Conservation (phyloP, 345 rosid genomes). For the Hibiscus syriacus region DNA sequence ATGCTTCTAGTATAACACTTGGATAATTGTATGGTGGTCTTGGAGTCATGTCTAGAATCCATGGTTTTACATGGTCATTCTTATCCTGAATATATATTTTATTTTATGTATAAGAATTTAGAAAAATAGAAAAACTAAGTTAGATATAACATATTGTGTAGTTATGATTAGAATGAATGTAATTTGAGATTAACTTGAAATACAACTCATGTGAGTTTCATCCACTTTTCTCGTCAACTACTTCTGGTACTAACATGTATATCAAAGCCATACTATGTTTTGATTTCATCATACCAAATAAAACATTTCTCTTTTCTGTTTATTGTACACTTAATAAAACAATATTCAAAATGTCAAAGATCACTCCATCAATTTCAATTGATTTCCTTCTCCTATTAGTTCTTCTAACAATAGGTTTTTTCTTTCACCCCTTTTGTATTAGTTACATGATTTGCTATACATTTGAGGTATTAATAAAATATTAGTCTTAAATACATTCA, state of each 20-base stretch:
- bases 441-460: neutral
- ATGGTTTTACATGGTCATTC: too few species aligned
- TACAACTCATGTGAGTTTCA: neutral
- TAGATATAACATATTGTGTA: too few species aligned
- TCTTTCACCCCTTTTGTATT: neutral
- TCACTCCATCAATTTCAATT: neutral
- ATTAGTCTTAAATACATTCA: too few species aligned
- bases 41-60: too few species aligned
- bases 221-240: neutral
- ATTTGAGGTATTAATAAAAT: too few species aligned
- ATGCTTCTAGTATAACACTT: too few species aligned
- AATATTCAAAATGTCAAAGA: neutral
- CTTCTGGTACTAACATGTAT: neutral
- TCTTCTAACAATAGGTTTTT: conserved; percentile 4
- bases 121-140: too few species aligned
- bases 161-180: neutral
- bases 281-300: neutral
- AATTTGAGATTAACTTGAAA: neutral
- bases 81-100: too few species aligned
- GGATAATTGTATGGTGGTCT: too few species aligned
- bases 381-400: neutral
- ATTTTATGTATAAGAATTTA: too few species aligned
- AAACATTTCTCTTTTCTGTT: neutral
- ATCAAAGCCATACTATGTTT: neutral
- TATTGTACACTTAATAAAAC: neutral